These are phyloP conservation scores for Neoarthrinium moseri DNA, from an alignment of 2,329 filamentous ascomycete genomes.

Conservation along the genomic window DNA sequence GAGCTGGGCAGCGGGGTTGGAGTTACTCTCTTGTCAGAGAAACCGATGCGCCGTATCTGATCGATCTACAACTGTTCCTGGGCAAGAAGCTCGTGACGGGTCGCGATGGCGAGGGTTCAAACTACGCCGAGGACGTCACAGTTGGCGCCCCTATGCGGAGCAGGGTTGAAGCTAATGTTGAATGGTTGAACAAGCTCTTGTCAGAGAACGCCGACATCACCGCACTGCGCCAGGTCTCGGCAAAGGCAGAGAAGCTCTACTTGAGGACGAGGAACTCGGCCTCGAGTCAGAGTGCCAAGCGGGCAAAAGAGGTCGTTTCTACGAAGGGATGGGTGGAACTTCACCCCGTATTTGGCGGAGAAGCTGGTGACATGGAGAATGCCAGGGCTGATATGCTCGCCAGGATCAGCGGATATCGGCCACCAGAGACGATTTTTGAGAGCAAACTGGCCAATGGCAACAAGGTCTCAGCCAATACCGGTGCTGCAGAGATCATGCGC, in stretches of 20 bases:
- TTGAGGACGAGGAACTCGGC: constrained; percentile 86
- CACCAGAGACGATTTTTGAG: constrained; percentile 95
- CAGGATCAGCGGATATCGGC: constrained; percentile 82
- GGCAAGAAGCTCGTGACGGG: constrained; percentile 81
- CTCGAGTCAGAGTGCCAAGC: constrained; percentile 84
- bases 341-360: constrained; percentile 77
- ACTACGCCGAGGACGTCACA: constrained; percentile 80
- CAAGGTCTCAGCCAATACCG: constrained; percentile 32
- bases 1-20: constrained; percentile 92
- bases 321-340: constrained; percentile 71
- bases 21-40: constrained; percentile 90
- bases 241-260: constrained; percentile 91
- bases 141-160: constrained; percentile 75
- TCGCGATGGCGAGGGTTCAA: constrained; percentile 58
- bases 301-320: constrained; percentile 74
- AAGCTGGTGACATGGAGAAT: constrained; percentile 63
- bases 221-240: constrained; percentile 69
- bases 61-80: constrained; percentile 93
- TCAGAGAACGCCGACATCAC: constrained; percentile 73
- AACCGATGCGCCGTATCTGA: constrained; percentile 83
- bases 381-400: constrained; percentile 85
- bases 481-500: constrained; percentile 59
- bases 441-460: constrained; percentile 9
- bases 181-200: constrained; percentile 80
- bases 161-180: constrained; percentile 70